A percentile compares a stretch with the other conserved stretches of the same genome.
Evolutionary conservation across 495 filamentous ascomycete species (phyloP).

Genomic region (Lepraria neglecta): DNA sequence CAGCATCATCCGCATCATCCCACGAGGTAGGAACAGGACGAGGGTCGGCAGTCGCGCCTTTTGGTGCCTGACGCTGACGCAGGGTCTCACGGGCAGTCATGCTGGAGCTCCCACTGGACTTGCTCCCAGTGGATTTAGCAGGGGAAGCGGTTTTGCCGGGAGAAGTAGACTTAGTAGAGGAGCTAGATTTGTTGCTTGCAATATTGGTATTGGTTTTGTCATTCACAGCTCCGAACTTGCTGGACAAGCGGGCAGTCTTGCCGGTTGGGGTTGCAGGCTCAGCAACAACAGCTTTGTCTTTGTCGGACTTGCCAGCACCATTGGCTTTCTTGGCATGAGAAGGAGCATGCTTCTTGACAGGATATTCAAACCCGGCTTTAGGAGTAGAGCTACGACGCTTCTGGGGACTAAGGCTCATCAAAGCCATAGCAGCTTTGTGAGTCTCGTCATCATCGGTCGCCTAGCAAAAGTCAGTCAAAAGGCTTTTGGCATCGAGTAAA

Average conservation of each 20-base stretch:
- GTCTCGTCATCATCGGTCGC: too few relatives aligned
- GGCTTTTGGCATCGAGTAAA: too few relatives aligned
- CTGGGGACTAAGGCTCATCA: too few relatives aligned
- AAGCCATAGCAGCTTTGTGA: too few relatives aligned
- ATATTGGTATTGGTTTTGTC: too few relatives aligned
- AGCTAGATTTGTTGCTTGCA: too few relatives aligned
- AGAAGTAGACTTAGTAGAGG: neutral
- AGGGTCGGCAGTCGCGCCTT: neutral
- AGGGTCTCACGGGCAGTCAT: neutral
- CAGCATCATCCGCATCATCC: conserved; percentile 19
- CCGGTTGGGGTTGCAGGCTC: neutral
- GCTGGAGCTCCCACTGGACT: neutral
- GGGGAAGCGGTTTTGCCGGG: neutral
- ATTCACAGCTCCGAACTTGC: too few relatives aligned
- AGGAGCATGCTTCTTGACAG: neutral
- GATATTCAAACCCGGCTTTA: neutral
- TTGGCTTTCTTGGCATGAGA: neutral
- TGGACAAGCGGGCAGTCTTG: too few relatives aligned
- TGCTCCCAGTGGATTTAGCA: neutral
- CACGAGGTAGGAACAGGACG: conserved; percentile 19
- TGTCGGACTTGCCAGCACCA: neutral
- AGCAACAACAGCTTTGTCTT: neutral
- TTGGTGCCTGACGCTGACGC: conserved; percentile 12
- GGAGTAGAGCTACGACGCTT: too few relatives aligned
- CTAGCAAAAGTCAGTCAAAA: too few relatives aligned